Evolutionary conservation across 768 basidiomycete genomes (phyloP).

Genomic region (Leucogyrophana mollusca): DNA sequence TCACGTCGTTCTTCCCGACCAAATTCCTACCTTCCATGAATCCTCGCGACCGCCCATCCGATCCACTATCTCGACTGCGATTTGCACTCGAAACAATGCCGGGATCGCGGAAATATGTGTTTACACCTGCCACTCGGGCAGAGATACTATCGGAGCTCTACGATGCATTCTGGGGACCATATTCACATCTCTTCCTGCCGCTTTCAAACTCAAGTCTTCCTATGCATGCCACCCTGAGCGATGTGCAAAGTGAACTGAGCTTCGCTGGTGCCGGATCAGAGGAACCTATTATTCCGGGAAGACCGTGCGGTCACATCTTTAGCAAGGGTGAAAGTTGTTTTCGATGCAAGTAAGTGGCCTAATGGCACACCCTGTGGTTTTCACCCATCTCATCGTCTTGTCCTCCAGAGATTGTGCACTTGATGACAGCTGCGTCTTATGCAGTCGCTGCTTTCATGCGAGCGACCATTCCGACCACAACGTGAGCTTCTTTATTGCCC

Average conservation of each 20-base stretch:
- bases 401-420: constrained; percentile 79
- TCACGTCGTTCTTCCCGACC: constrained; percentile 45
- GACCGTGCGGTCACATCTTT: constrained; percentile 83
- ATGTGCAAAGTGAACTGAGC: constrained; percentile 60
- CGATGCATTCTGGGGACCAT: constrained; percentile 77
- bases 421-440: constrained; percentile 89
- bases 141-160: constrained; percentile 84
- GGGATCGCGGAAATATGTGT: constrained; percentile 72
- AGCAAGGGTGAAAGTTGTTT: constrained; percentile 91
- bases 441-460: constrained; percentile 85
- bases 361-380: background rate
- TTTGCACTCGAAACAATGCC: constrained; percentile 82
- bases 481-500: constrained; percentile 89
- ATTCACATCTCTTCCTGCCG: constrained; percentile 71
- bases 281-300: constrained; percentile 60
- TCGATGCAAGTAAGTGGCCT: constrained; percentile 78
- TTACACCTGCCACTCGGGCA: constrained; percentile 70
- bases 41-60: constrained; percentile 52
- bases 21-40: constrained; percentile 56
- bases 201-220: constrained; percentile 62
- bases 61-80: constrained; percentile 70
- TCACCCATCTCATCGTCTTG: constrained; percentile 1
- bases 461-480: constrained; percentile 88
- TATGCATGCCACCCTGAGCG: constrained; percentile 61
- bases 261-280: constrained; percentile 61